Evolutionary conservation across 208 protist genomes (phyloP).

Genomic region (Trypanosoma lewisi): DNA sequence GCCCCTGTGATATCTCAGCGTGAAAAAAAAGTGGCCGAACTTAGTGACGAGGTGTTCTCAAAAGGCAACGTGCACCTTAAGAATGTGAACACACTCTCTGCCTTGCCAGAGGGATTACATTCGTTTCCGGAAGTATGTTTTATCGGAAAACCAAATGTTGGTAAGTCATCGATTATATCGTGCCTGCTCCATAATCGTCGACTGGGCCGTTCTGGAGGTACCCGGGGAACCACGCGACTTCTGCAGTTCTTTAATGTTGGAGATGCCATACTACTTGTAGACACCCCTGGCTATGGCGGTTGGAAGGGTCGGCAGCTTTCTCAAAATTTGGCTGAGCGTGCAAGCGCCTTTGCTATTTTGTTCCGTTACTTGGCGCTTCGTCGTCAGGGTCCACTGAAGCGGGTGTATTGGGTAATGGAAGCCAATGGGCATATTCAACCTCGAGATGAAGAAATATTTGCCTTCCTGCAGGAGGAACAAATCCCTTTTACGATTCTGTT

Average conservation of each 20-base stretch:
- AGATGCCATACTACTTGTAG: conserved; percentile 80
- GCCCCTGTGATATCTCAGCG: conserved; percentile 23
- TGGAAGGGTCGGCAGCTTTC: conserved; percentile 56
- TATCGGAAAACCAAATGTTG: conserved; percentile 84
- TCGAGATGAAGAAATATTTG: conserved; percentile 75
- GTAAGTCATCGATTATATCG: conserved; percentile 86
- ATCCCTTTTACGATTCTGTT: conserved; percentile 84
- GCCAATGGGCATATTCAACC: conserved; percentile 55
- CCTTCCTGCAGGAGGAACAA: conserved; percentile 63
- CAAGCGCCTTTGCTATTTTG: conserved; percentile 75
- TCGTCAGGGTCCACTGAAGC: conserved; percentile 67
- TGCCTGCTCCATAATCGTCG: conserved; percentile 75
- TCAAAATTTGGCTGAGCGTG: conserved; percentile 41
- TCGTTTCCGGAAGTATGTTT: conserved; percentile 91
- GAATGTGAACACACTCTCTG: conserved; percentile 68
- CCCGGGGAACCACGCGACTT: conserved; percentile 64
- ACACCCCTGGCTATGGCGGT: conserved; percentile 87
- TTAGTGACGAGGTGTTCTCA: conserved; percentile 83
- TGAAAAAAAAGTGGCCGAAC: conserved; percentile 33
- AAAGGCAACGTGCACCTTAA: conserved; percentile 82
- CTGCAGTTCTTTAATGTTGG: conserved; percentile 91
- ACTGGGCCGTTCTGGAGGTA: conserved; percentile 47
- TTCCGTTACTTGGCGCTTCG: conserved; percentile 86
- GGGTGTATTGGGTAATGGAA: conserved; percentile 87
- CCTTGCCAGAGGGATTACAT: conserved; percentile 83